Conservation (phyloP, 176 grass and related monocot species). For the Oryza australiensis region DNA sequence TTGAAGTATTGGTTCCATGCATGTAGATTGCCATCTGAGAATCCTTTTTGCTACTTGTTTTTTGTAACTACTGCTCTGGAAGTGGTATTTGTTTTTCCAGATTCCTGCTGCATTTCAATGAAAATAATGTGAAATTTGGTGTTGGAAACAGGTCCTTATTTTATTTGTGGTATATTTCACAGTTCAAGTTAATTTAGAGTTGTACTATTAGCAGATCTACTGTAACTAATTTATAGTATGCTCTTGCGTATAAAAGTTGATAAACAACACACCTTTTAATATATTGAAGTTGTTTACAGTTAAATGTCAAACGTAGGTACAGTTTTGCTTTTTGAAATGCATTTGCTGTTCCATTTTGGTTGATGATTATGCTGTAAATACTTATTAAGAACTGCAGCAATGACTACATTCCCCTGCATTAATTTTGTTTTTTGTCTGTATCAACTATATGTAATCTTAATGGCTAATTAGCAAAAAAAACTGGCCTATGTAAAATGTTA, state of each 20-base stretch:
- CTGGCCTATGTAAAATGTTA: neutral
- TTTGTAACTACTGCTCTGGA: neutral
- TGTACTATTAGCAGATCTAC: conserved; percentile 8
- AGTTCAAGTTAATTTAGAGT: conserved; percentile 14
- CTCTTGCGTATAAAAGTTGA: neutral
- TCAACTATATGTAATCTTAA: neutral
- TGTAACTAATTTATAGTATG: neutral
- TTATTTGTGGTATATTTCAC: neutral
- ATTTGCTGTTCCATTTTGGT: neutral
- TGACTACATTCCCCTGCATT: neutral
- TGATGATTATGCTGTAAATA: neutral
- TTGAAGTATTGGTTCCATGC: neutral
- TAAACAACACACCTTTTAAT: neutral
- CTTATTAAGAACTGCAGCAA: neutral
- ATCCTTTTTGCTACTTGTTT: neutral
- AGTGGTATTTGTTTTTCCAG: neutral
- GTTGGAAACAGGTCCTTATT: neutral
- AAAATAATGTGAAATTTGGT: neutral
- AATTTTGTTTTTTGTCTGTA: neutral
- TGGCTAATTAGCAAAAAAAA: neutral
- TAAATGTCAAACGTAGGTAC: neutral
- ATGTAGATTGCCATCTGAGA: neutral
- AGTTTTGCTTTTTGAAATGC: neutral
- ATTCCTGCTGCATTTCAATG: neutral
- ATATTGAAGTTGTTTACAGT: neutral